Evolutionary conservation across 495 filamentous ascomycete genomes (phyloP), one percentile per base, ranked within the genome.

Genomic region (Daldinia concentrica): DNA sequence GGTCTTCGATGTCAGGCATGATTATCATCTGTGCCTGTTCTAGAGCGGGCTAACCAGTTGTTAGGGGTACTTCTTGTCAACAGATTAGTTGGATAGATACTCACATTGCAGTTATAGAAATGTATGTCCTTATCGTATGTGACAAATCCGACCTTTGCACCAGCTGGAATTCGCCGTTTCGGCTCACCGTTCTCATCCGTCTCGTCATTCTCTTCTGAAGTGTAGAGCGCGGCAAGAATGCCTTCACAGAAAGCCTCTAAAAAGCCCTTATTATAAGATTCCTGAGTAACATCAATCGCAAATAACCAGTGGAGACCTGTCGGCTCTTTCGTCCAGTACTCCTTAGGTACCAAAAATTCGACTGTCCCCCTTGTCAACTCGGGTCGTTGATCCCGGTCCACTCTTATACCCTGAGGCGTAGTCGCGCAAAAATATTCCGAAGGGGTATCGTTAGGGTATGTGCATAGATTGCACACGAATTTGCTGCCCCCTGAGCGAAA

Each of bases 401-500:
- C 89, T 58, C 95, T 91, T 37, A 91, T 85, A 29, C 96, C 96
- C 37, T 91, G 90, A 19, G 94, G 93, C 74, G 93, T 95, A 50
- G 93, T 90, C 32, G 96, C 93, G 34, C 92, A 90, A 76, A 96
- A 98, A 78, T 99, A 99, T 74, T 98, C 95, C 1, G 91, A 79
- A 1, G 93, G 84, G 5, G 96, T 94, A 79, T 99, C 96, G 78
- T 98, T 98, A 4, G 96, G 93, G 81, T 97, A 97, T 24, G 90
- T 94, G 82, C 95, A 99, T 84, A 99, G 95, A 75, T 99, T 99
- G 81, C 95, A 99, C 62, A 96, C 93, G 74, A 98, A 97, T 78
- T 95, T 96, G 80, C 92, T 97, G 36, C 95, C 95, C 27, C 94
- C 95, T 4, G 92, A 92, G 54, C 90, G 87, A 84, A 99, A 99